Base-by-base conservation (phyloP, 2,329 filamentous ascomycete genomes). In the Drechmeria coniospora region DNA sequence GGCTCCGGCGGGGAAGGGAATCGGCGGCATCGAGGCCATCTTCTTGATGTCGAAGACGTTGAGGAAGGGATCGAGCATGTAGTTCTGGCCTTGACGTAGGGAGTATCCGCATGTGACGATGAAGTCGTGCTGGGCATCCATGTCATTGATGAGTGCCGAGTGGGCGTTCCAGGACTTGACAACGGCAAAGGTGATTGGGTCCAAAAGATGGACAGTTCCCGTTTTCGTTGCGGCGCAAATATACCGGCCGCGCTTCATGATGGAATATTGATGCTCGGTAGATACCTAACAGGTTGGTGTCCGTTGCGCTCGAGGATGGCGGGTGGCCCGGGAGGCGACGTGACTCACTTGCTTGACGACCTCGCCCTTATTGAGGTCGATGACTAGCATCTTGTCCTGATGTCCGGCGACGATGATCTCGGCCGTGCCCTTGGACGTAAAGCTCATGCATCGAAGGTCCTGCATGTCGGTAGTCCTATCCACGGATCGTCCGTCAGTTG, bases 31-130 rank as follows among this genome's bases (percentile, higher is more conserved):
- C 14, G 84, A 83, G 12, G 73, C 69, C 58, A 94, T 69, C 25
- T 83, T 90, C 55, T 93, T 93, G 25, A 98, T 65, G 46, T 95
- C 87, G 46, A 92, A 95, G 19, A 95, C 84, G 41, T 94, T 92
- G 33, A 93, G 82, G 32, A 95, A 75, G 0, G 84, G 82, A 46
- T 98, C 90, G 19, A 92, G 70, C 59, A 92, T 84, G 36, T 80
- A 79, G 22, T 74, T 73, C 31, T 61, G 58, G 2, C 57, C 54
- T 44, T 86, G 83, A 39, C 87, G 73, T 15, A 83, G 68, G 1
- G 87, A 92, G 54, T 82, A 92, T 20, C 90, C 90, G 50, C 90
- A 98, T 4, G 90, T 95, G 14, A 95, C 79, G 29, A 98, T 74
- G 39, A 90, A 90, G 50, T 95, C 87, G 45, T 90, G 82, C 46